Evolutionary conservation across 208 protist species (phyloP).

Genomic region (Naegleria gruberi): DNA sequence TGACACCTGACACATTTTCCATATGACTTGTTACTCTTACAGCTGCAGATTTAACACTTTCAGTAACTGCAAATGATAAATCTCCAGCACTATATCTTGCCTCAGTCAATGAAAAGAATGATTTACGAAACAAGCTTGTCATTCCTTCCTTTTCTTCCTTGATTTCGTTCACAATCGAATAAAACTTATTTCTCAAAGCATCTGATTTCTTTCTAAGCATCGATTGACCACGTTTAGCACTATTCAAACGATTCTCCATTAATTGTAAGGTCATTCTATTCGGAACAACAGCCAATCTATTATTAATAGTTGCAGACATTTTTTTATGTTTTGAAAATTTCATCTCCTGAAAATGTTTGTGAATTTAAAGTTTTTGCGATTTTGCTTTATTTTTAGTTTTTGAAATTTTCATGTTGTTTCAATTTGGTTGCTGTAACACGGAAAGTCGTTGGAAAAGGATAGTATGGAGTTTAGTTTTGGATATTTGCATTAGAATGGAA

Average conservation of each 20-base stretch:
- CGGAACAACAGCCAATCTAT: conserved; percentile 65
- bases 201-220: conserved; percentile 99
- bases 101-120: conserved; percentile 88
- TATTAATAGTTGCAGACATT: not conserved
- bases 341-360: too few relatives aligned
- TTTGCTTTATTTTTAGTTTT: too few relatives aligned
- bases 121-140: conserved; percentile 44
- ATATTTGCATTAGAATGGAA: too few relatives aligned
- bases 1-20: conserved; percentile 97
- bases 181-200: conserved; percentile 90
- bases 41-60: conserved; percentile 74
- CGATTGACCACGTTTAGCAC: conserved; percentile 93
- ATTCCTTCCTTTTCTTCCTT: conserved; percentile 59
- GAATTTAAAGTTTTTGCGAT: too few relatives aligned
- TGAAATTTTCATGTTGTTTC: too few relatives aligned
- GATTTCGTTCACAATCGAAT: conserved; percentile 84
- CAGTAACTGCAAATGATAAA: conserved; percentile 81
- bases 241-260: conserved; percentile 85
- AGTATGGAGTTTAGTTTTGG: too few relatives aligned
- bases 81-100: conserved; percentile 92
- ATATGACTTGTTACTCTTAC: conserved; percentile 72
- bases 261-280: conserved; percentile 78
- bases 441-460: too few relatives aligned
- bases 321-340: too few relatives aligned
- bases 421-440: too few relatives aligned